These are phyloP conservation scores for Magnusiomyces suaveolens DNA, from an alignment of 1,139 yeast genomes.

Conservation along the genomic window DNA sequence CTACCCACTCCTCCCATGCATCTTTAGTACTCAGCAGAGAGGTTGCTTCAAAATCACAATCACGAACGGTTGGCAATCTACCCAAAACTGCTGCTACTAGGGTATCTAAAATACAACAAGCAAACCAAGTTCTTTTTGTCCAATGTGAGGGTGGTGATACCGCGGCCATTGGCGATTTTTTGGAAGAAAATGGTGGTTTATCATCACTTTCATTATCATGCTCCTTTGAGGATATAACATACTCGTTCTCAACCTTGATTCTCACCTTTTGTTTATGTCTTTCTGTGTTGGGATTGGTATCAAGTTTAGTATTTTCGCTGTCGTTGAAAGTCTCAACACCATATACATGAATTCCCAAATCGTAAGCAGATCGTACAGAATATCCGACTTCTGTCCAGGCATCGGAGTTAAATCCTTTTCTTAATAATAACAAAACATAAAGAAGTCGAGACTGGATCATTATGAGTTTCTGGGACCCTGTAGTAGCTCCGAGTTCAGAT, in stretches of 20 bases:
- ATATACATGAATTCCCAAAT: not conserved
- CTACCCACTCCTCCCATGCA: conserved; percentile 19
- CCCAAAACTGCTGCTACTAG: conserved; percentile 17
- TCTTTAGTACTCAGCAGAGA: conserved; percentile 11
- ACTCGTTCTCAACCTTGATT: not conserved
- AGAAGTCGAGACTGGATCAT: not conserved
- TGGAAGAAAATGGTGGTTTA: not conserved
- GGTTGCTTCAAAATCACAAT: conserved; percentile 14
- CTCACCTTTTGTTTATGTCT: not conserved
- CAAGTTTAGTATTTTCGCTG: not conserved
- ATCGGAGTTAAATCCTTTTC: not conserved
- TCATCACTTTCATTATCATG: not conserved
- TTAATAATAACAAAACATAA: not conserved
- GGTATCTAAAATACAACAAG: conserved; percentile 19
- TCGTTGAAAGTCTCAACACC: not conserved
- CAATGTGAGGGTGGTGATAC: conserved; percentile 5
- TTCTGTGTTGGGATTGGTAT: not conserved
- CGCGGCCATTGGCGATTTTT: not conserved
- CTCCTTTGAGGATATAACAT: not conserved
- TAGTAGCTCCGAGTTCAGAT: not conserved
- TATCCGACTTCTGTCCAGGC: not conserved
- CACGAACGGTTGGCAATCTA: conserved; percentile 15
- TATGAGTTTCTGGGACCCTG: not conserved
- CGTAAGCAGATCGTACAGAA: not conserved
- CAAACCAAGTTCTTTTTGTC: conserved; percentile 18